Base-by-base conservation (phyloP, 768 basidiomycete species). In the Candolleomyces efflorescens region DNA sequence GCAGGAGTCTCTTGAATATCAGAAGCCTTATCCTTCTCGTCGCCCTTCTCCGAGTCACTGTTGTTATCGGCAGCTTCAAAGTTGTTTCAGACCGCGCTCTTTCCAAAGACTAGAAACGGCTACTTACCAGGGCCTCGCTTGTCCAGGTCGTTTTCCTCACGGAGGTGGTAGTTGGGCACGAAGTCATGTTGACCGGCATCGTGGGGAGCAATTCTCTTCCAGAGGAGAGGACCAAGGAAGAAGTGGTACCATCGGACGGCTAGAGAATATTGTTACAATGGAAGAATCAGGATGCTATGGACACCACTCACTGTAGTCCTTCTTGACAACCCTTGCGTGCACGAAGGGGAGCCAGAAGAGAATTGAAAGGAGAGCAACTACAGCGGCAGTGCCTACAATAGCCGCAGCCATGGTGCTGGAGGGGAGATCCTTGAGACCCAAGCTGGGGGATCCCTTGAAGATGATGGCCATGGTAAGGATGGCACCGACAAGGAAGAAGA, bases 281-380 rank as follows among this genome's bases (percentile, higher is more conserved):
- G 6, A 3, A 13, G 46, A 15, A 0, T 13, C 36, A 26, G n/a
- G 22, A 46, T 18, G 10, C 12, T 9, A 24, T 11, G 23, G 15
- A 22, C 4, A n/a, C 23, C 23, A 62, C 65, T 22, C 57, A 68
- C 65, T 68, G 59, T 69, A 68, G 43, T 69, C 68, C 45, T 66
- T 68, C 47, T 66, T 62, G 5, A 69, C 56, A 23, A 66, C 65
- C 54, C 64, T 68, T 54, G 59, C 60, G 44, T 68, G 66, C 12
- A 69, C 68, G 44, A 63, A 69, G 7, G 68, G 68, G 17, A 69
- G 59, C 68, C 68, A 69, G 62, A 69, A 69, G 23, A 68, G 20
- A 11, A 64, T 26, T 1, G 68, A 67, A 15, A 69, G 61, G 1
- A 60, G 59, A 4, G 63, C 60, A 17, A 68, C 54, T 39, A 68